Conservation (phyloP, 1,284 basidiomycete genomes). For the Entoloma clypeatum region DNA sequence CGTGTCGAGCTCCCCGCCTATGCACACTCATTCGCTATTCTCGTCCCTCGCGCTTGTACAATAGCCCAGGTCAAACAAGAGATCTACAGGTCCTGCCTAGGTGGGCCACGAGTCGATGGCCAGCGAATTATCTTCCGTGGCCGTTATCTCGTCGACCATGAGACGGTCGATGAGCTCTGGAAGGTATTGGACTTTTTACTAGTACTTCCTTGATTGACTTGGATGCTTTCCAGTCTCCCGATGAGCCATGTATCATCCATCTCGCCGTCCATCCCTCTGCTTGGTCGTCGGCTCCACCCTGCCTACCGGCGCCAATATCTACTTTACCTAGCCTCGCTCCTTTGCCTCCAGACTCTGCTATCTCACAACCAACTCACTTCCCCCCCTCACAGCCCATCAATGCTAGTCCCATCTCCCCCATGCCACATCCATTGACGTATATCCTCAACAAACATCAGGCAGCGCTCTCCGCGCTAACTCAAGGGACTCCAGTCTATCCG, state of each 20-base stretch:
- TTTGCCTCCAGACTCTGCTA: slow-evolving; percentile 13
- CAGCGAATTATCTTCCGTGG: slow-evolving; percentile 76
- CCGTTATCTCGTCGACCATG: slow-evolving; percentile 58
- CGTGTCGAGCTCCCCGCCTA: slow-evolving; percentile 73
- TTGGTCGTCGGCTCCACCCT: slow-evolving; percentile 55
- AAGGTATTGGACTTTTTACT: slow-evolving; percentile 42
- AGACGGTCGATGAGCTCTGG: slow-evolving; percentile 66
- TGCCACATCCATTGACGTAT: slow-evolving; percentile 32
- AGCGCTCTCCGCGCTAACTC: slow-evolving; percentile 41
- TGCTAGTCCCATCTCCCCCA: slow-evolving; percentile 13
- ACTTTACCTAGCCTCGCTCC: slow-evolving; percentile 6
- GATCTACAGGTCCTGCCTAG: slow-evolving; percentile 58
- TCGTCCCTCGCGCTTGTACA: slow-evolving; percentile 45
- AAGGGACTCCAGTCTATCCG: slow-evolving; percentile 20
- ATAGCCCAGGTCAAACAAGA: slow-evolving; percentile 65
- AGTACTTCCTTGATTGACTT: slow-evolving; percentile 16
- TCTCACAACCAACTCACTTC: slow-evolving; percentile 10
- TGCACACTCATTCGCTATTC: slow-evolving; percentile 59
- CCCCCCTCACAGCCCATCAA: slow-evolving; percentile 10
- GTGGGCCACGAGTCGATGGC: slow-evolving; percentile 61
- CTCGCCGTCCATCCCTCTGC: slow-evolving; percentile 73
- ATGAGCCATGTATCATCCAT: slow-evolving; percentile 62
- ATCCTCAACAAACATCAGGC: slow-evolving; percentile 44
- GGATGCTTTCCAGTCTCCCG: slow-evolving; percentile 39
- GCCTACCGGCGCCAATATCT: slow-evolving; percentile 18